Evolutionary conservation across 73 alveolate species (phyloP).

Genomic region (Urostyla sp.): DNA sequence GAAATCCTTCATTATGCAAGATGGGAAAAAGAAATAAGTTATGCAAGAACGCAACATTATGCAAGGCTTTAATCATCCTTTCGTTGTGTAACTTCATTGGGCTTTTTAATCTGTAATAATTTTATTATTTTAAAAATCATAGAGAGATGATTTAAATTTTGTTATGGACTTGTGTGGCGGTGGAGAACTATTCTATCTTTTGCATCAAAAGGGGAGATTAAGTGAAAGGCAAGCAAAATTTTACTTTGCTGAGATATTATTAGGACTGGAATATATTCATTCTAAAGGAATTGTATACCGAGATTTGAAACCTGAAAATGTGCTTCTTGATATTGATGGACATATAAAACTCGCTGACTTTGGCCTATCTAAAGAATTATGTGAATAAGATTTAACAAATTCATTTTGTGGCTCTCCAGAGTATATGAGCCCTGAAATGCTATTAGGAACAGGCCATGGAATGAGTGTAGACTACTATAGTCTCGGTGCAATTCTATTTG

Average conservation of each 20-base stretch:
- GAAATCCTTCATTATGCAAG: slow-evolving; percentile 47
- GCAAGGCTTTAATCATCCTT: slow-evolving; percentile 62
- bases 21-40: slow-evolving; percentile 58
- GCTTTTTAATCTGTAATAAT: slow-evolving; percentile 66
- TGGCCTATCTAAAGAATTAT: slow-evolving; percentile 83
- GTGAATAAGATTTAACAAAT: slow-evolving; percentile 12
- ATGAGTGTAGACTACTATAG: slow-evolving; percentile 82
- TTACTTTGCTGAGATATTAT: slow-evolving; percentile 84
- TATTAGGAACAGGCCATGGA: slow-evolving; percentile 79
- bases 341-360: slow-evolving; percentile 89
- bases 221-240: slow-evolving; percentile 78
- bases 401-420: slow-evolving; percentile 95
- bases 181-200: slow-evolving; percentile 65
- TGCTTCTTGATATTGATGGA: slow-evolving; percentile 87
- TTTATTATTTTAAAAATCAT: neutral
- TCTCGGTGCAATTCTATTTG: slow-evolving; percentile 86
- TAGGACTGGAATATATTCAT: slow-evolving; percentile 87
- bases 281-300: slow-evolving; percentile 84
- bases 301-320: slow-evolving; percentile 96
- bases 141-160: slow-evolving; percentile 61
- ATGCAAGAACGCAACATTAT: slow-evolving; percentile 61
- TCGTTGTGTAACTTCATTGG: slow-evolving; percentile 64
- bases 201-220: slow-evolving; percentile 59
- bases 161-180: slow-evolving; percentile 74
- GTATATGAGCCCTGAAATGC: slow-evolving; percentile 95